Conservation (phyloP, 164 flowering plant genomes). For the Macadamia tetraphylla region DNA sequence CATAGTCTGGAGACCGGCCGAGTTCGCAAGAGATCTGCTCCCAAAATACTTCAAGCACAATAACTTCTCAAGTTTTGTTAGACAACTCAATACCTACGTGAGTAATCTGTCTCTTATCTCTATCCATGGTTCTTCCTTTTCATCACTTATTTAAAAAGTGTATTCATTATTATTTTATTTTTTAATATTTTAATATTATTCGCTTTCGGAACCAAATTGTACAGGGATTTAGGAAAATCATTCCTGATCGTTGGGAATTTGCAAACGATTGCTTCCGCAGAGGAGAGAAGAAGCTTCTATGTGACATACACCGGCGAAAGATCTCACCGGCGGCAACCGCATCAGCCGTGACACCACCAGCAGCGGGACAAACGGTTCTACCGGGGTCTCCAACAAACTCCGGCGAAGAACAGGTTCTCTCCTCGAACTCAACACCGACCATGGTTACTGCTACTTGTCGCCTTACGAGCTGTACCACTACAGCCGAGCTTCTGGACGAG, state of each 20-base stretch:
- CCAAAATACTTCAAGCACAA: conserved; percentile 35
- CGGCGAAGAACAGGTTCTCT: conserved; percentile 61
- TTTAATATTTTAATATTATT: not conserved
- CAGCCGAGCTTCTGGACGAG: conserved; percentile 59
- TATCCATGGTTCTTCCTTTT: not conserved
- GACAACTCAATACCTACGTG: conserved; percentile 45
- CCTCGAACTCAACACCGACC: conserved; percentile 44
- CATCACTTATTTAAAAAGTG: no score
- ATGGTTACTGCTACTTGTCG: conserved; percentile 7
- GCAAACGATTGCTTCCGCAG: conserved; percentile 29
- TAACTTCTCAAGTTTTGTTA: conserved; percentile 39
- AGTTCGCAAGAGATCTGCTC: conserved; percentile 33
- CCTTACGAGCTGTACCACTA: conserved; percentile 13
- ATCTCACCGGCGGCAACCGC: conserved; percentile 11
- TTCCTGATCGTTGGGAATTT: conserved; percentile 39
- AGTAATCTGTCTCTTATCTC: conserved; percentile 1
- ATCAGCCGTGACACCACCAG: conserved; percentile 13
- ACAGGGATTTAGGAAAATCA: conserved; percentile 36
- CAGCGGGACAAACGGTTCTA: conserved; percentile 10
- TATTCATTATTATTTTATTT: not conserved
- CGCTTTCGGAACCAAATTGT: not conserved
- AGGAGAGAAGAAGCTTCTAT: conserved; percentile 28
- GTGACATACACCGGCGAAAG: conserved; percentile 32
- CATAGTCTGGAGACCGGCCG: conserved; percentile 35
- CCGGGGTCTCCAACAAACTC: conserved; percentile 52